Conservation (phyloP, 441 rosid genomes). For the Francoa sonchifolia region DNA sequence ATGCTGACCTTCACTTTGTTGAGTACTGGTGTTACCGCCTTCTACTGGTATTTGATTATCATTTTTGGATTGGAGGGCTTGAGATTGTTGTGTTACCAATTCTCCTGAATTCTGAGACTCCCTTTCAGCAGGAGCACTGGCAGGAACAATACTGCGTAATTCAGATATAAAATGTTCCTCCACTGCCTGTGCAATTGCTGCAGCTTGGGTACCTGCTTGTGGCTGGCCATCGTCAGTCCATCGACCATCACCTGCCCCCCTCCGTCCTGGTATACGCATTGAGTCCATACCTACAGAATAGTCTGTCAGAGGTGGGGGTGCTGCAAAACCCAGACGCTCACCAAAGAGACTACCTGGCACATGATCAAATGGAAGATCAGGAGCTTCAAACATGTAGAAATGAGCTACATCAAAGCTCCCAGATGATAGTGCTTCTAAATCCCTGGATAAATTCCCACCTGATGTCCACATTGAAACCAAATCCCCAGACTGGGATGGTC, state of each 20-base stretch:
- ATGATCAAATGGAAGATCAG: slow-evolving; percentile 73
- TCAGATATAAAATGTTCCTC: slow-evolving; percentile 80
- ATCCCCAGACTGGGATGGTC: slow-evolving; percentile 73
- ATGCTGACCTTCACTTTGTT: slow-evolving; percentile 41
- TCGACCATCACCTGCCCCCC: slow-evolving; percentile 80
- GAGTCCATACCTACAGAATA: slow-evolving; percentile 75
- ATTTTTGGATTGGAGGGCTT: slow-evolving; percentile 30
- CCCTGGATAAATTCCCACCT: slow-evolving; percentile 61
- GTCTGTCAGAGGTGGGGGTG: slow-evolving; percentile 72
- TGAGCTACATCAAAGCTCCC: slow-evolving; percentile 76
- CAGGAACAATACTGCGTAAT: slow-evolving; percentile 40
- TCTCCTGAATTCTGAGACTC: slow-evolving; percentile 47
- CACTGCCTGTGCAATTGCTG: slow-evolving; percentile 76
- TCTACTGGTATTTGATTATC: slow-evolving; percentile 33
- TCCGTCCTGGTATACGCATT: slow-evolving; percentile 51
- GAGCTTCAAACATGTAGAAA: slow-evolving; percentile 91
- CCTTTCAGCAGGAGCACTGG: slow-evolving; percentile 39
- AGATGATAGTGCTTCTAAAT: slow-evolving; percentile 58
- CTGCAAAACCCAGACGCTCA: slow-evolving; percentile 54
- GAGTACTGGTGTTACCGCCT: slow-evolving; percentile 36
- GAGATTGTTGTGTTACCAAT: slow-evolving; percentile 47
- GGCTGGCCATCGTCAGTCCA: slow-evolving; percentile 99
- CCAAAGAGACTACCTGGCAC: slow-evolving; percentile 55
- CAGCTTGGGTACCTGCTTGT: slow-evolving; percentile 71
- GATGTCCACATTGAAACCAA: slow-evolving; percentile 52